phyloP scores from a whole-genome alignment of 352 stramenopile genomes.

The Albugo candida region DNA sequence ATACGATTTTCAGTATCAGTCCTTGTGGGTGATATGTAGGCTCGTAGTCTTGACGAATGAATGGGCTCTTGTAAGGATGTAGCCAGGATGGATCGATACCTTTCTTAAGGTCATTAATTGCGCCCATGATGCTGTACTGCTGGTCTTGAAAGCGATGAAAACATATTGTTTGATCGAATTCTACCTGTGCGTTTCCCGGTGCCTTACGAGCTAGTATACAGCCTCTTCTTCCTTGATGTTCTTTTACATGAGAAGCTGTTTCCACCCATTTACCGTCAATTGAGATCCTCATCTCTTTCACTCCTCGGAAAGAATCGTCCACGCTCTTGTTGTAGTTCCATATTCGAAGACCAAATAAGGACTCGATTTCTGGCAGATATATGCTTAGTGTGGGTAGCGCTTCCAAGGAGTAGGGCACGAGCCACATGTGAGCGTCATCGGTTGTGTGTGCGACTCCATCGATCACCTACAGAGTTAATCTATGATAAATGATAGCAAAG shows the following conservation, averaged over 20 bases:
- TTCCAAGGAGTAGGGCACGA: slow-evolving; percentile 37
- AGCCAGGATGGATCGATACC: slow-evolving; percentile 21
- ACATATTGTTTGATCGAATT: slow-evolving; percentile 50
- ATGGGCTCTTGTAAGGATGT: slow-evolving; percentile 44
- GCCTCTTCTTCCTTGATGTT: slow-evolving; percentile 2
- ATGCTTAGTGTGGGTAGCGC: slow-evolving; percentile 21
- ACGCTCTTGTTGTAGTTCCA: slow-evolving; percentile 75
- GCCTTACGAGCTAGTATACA: slow-evolving; percentile 68
- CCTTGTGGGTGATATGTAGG: slow-evolving; percentile 56
- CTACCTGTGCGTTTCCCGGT: slow-evolving; percentile 33
- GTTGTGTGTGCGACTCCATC: slow-evolving; percentile 64
- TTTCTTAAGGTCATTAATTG: slow-evolving; percentile 5
- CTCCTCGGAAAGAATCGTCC: slow-evolving; percentile 48
- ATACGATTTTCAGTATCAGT: slow-evolving; percentile 67
- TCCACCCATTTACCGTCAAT: slow-evolving; percentile 24
- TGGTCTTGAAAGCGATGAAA: slow-evolving; percentile 10
- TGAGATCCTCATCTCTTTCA: slow-evolving; percentile 30
- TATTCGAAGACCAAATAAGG: slow-evolving; percentile 37
- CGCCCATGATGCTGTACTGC: neutral
- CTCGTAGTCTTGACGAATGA: slow-evolving; percentile 77
- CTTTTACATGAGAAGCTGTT: slow-evolving; percentile 10
- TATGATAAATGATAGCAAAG: neutral
- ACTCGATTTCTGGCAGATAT: slow-evolving; percentile 27
- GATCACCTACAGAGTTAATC: slow-evolving; percentile 22
- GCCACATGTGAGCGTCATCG: slow-evolving; percentile 83